Percentiles rank a stretch among this genome's conserved stretches.
These are phyloP conservation scores for Malassezia nana DNA, from an alignment of 1,284 basidiomycete species.

Conservation along the genomic window DNA sequence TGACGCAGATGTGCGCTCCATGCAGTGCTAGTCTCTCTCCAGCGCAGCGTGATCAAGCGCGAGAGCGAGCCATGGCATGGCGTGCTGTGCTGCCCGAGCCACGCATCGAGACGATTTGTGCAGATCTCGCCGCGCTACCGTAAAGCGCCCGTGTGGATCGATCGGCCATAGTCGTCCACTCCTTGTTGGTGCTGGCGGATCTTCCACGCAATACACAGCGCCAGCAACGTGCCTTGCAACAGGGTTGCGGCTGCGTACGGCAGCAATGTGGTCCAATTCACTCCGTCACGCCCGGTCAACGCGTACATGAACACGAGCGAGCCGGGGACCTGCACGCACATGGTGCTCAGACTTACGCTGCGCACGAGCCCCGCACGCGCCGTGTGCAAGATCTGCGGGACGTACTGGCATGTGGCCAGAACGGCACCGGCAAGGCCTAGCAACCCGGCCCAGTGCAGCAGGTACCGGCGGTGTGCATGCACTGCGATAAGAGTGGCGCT, in stretches of 20 bases:
- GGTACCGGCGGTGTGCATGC: background rate
- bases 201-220: constrained; percentile 49
- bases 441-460: constrained; percentile 64
- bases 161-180: constrained; percentile 85
- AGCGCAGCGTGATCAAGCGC: background rate
- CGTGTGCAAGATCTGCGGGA: constrained; percentile 75
- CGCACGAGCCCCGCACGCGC: constrained; percentile 71
- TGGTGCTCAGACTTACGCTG: constrained; percentile 82
- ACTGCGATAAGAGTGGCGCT: background rate
- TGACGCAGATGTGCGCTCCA: constrained; percentile 6
- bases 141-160: constrained; percentile 49
- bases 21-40: background rate
- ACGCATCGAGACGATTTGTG: constrained; percentile 3
- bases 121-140: constrained; percentile 1
- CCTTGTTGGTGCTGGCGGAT: constrained; percentile 58
- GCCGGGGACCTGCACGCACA: constrained; percentile 88
- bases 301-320: constrained; percentile 76
- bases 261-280: constrained; percentile 31
- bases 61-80: background rate
- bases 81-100: background rate
- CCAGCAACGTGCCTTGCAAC: constrained; percentile 71
- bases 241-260: constrained; percentile 71
- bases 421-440: constrained; percentile 71
- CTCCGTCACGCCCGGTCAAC: constrained; percentile 41
- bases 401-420: constrained; percentile 72